These are phyloP conservation scores for Chrysopogon serrulatus DNA, from an alignment of 176 grass and related monocot species.

Conservation along the genomic window DNA sequence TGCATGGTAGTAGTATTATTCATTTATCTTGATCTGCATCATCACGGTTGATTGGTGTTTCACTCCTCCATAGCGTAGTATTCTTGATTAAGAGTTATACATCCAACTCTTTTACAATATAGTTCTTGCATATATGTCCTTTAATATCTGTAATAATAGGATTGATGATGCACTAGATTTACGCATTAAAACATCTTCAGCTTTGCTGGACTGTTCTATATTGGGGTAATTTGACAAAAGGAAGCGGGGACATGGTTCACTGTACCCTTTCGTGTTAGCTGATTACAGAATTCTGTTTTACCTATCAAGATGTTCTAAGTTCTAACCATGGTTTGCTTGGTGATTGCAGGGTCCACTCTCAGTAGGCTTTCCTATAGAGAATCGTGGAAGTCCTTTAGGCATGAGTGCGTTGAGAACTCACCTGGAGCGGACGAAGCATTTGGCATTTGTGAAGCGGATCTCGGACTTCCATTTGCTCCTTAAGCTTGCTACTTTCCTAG, in stretches of 20 bases:
- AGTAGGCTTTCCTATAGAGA: conserved; percentile 67
- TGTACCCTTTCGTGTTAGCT: neutral
- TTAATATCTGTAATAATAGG: neutral
- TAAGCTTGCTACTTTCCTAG: conserved; percentile 50
- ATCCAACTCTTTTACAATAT: neutral
- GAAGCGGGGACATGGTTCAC: neutral
- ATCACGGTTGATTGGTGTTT: neutral
- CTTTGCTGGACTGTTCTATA: neutral
- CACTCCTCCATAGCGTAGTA: too few species aligned
- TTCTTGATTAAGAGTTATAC: neutral
- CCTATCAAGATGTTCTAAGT: neutral
- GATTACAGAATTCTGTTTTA: neutral
- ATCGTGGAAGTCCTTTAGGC: conserved; percentile 41
- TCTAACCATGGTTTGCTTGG: neutral
- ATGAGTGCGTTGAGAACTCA: conserved; percentile 50
- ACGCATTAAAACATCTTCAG: neutral
- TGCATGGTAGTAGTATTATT: neutral
- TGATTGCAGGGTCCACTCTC: conserved; percentile 65
- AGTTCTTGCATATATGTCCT: neutral
- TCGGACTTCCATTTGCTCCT: conserved; percentile 94
- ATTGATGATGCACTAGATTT: neutral
- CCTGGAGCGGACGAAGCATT: conserved; percentile 60
- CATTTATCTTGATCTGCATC: neutral
- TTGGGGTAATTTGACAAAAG: neutral
- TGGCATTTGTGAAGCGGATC: conserved; percentile 77